Conservation (phyloP, 768 basidiomycete genomes). For the Boletus barrowsii region DNA sequence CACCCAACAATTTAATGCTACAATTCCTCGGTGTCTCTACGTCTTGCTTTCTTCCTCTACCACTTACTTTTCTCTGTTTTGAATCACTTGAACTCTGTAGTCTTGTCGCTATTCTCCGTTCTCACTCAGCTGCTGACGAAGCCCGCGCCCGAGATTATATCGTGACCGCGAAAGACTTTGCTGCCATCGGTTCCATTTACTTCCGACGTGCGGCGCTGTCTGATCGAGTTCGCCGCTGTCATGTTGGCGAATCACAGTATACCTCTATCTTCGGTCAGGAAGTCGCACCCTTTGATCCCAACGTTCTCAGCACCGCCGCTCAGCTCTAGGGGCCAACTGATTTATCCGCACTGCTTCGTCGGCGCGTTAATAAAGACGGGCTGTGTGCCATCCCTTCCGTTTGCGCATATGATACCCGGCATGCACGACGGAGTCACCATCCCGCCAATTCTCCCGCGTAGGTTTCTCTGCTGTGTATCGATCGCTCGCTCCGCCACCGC, state of each 20-base stretch:
- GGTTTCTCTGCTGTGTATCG: neutral
- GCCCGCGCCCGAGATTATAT: neutral
- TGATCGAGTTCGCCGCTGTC: conserved; percentile 15
- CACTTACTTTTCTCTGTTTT: no score
- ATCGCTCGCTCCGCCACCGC: neutral
- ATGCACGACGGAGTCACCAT: neutral
- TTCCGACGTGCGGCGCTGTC: neutral
- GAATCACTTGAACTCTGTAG: no score
- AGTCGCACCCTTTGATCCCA: neutral
- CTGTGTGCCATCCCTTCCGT: conserved; percentile 8
- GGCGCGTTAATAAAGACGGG: conserved; percentile 13
- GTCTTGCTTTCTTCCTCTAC: no score
- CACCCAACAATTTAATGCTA: neutral
- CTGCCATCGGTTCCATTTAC: neutral
- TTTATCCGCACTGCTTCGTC: conserved; percentile 4
- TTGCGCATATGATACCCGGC: conserved; percentile 3
- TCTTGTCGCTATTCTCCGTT: no score
- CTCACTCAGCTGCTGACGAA: conserved; percentile 6
- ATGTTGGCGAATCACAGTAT: neutral
- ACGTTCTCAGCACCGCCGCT: conserved; percentile 6
- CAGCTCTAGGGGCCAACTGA: neutral
- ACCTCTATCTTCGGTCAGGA: neutral
- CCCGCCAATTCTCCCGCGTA: neutral
- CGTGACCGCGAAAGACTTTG: conserved; percentile 6
- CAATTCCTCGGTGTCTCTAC: no score